Conservation (phyloP, 169 alveolate species). For the Plasmodium malariae region DNA sequence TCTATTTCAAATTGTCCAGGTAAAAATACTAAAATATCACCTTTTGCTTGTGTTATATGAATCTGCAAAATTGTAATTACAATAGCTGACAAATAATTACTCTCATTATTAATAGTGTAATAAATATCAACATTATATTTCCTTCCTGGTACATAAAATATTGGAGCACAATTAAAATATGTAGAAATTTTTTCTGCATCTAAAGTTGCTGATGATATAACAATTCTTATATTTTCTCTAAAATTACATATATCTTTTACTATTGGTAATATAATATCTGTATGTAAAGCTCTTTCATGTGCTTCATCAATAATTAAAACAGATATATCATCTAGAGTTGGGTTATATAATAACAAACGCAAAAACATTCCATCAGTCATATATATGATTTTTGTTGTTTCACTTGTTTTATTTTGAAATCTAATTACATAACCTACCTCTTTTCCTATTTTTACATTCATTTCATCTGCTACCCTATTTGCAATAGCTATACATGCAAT, state of each 20-base stretch:
- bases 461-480: conserved; percentile 98
- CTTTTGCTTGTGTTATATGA: conserved; percentile 98
- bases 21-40: conserved; percentile 98
- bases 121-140: conserved; percentile 97
- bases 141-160: conserved; percentile 97
- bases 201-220: conserved; percentile 97
- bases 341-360: conserved; percentile 97
- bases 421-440: conserved; percentile 96
- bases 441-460: conserved; percentile 97
- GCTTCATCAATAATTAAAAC: conserved; percentile 99
- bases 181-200: conserved; percentile 98
- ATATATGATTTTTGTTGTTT: conserved; percentile 95
- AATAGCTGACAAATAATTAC: conserved; percentile 99
- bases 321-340: conserved; percentile 94
- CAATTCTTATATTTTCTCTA: conserved; percentile 91
- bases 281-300: conserved; percentile 99
- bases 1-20: conserved; percentile 99
- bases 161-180: conserved; percentile 97
- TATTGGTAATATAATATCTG: conserved; percentile 99
- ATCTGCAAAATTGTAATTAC: conserved; percentile 98
- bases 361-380: conserved; percentile 99
- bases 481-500: conserved; percentile 99
- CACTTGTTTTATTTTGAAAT: conserved; percentile 99
- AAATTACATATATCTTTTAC: conserved; percentile 94
- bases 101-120: conserved; percentile 99